Evolutionary conservation across 768 basidiomycete genomes (phyloP).

Genomic region (Omphalotus guepiniiformis): DNA sequence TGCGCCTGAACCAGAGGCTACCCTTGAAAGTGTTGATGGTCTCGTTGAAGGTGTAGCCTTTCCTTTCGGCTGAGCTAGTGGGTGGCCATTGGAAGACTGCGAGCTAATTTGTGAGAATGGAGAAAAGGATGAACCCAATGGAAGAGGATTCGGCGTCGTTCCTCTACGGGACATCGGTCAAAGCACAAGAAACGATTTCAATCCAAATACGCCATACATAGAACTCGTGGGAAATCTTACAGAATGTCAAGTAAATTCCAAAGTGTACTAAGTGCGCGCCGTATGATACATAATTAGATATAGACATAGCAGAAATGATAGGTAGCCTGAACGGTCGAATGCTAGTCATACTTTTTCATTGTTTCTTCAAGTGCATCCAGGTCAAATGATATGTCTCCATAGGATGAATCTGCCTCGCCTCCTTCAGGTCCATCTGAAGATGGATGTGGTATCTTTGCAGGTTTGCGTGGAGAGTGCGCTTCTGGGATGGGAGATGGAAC

Average conservation of each 20-base stretch:
- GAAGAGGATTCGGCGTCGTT: conserved; percentile 7
- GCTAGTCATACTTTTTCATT: conserved; percentile 5
- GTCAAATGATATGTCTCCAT: conserved; percentile 5
- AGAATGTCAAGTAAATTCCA: too few relatives aligned
- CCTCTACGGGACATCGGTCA: conserved; percentile 9
- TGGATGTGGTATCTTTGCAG: too few relatives aligned
- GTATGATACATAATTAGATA: too few relatives aligned
- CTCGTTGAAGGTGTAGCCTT: conserved; percentile 1
- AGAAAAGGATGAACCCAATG: conserved; percentile 2
- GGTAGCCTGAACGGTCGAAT: too few relatives aligned
- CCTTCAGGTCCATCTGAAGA: not conserved
- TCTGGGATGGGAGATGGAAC: too few relatives aligned
- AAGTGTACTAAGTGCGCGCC: too few relatives aligned
- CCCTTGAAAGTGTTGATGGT: conserved; percentile 5
- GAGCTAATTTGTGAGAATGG: not conserved
- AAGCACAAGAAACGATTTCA: too few relatives aligned
- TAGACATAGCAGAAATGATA: too few relatives aligned
- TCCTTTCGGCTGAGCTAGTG: not conserved
- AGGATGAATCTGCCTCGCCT: conserved; percentile 4
- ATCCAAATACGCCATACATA: too few relatives aligned
- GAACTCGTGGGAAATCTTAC: too few relatives aligned
- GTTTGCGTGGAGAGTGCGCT: too few relatives aligned
- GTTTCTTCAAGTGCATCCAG: conserved; percentile 4
- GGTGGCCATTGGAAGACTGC: too few relatives aligned
- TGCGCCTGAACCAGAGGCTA: conserved; percentile 14